Evolutionary conservation across 257 asterid genomes (phyloP).

Genomic region (Scutellaria minor): DNA sequence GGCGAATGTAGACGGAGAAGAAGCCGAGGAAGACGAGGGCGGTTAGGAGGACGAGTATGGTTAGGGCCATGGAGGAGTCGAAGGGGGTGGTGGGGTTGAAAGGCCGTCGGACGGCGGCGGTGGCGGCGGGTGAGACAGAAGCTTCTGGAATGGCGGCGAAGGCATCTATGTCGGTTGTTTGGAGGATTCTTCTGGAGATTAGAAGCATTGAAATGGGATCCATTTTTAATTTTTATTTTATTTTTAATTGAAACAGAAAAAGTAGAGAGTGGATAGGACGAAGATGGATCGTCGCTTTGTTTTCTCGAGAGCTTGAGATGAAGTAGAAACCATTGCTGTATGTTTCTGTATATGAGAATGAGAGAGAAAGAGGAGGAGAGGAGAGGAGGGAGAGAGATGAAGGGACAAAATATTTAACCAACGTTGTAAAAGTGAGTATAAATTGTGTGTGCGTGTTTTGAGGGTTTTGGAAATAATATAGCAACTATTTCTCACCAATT

Average conservation of each 20-base stretch:
- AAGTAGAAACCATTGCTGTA: constrained; percentile 10
- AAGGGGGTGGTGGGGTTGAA: constrained; percentile 38
- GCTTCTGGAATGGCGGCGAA: constrained; percentile 30
- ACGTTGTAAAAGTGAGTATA: no score
- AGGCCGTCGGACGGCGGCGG: constrained; percentile 22
- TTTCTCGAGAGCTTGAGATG: background rate
- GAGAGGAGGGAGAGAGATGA: background rate
- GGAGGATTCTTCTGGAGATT: constrained; percentile 42
- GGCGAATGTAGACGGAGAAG: constrained; percentile 76
- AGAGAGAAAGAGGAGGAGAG: background rate
- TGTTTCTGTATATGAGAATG: background rate
- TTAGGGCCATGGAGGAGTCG: constrained; percentile 67
- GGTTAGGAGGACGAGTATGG: constrained; percentile 57
- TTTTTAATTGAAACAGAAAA: background rate
- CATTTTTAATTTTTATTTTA: background rate
- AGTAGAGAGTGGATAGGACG: no score
- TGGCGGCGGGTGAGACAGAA: background rate
- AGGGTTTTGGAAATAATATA: no score
- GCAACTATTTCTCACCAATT: no score
- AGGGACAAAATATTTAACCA: background rate
- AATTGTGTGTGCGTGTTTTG: no score
- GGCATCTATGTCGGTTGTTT: constrained; percentile 28
- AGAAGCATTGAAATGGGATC: background rate
- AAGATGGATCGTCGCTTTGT: no score
- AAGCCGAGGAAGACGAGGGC: constrained; percentile 70